phyloP scores from a whole-genome alignment of 345 rosid genomes.

The Nephelium lappaceum region DNA sequence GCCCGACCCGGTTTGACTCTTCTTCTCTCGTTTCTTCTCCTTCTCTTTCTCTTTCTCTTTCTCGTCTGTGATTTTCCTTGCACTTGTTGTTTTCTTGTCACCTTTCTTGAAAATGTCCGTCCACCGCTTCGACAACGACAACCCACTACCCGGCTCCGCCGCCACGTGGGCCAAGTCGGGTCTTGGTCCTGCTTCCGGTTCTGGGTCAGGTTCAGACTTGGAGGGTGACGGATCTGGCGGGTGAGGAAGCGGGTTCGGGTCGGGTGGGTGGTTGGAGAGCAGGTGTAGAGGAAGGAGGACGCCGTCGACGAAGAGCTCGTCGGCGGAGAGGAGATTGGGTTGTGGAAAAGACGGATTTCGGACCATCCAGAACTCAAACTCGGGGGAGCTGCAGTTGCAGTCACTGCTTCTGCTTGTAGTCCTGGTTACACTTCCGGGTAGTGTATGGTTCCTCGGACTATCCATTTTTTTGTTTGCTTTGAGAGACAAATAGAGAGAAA shows the following conservation, averaged over 20 bases:
- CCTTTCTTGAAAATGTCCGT: constrained; percentile 60
- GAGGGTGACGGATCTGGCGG: constrained; percentile 24
- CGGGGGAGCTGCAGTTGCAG: constrained; percentile 50
- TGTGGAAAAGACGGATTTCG: constrained; percentile 51
- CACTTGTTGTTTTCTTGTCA: constrained; percentile 36
- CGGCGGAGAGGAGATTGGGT: constrained; percentile 65
- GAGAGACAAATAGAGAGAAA: not conserved
- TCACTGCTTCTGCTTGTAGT: constrained; percentile 18
- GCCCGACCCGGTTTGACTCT: constrained; percentile 22
- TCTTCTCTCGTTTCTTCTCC: constrained; percentile 45
- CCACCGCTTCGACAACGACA: constrained; percentile 69
- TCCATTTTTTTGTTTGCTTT: not conserved
- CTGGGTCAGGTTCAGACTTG: constrained; percentile 12
- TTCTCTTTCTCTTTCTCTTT: constrained; percentile 29
- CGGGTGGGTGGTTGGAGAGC: constrained; percentile 30
- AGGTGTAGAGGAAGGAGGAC: constrained; percentile 64
- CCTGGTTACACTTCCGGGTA: constrained; percentile 14
- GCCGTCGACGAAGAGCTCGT: constrained; percentile 73
- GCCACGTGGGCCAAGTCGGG: constrained; percentile 21
- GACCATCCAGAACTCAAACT: constrained; percentile 77
- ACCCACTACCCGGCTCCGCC: constrained; percentile 10
- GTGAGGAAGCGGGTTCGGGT: not conserved
- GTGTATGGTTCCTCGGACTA: not conserved
- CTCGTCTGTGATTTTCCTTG: constrained; percentile 29
- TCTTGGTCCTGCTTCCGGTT: constrained; percentile 1